A percentile compares a stretch with the other conserved stretches of the same genome.
phyloP scores from a whole-genome alignment of 768 basidiomycete species.

The Tylopilus felleus region DNA sequence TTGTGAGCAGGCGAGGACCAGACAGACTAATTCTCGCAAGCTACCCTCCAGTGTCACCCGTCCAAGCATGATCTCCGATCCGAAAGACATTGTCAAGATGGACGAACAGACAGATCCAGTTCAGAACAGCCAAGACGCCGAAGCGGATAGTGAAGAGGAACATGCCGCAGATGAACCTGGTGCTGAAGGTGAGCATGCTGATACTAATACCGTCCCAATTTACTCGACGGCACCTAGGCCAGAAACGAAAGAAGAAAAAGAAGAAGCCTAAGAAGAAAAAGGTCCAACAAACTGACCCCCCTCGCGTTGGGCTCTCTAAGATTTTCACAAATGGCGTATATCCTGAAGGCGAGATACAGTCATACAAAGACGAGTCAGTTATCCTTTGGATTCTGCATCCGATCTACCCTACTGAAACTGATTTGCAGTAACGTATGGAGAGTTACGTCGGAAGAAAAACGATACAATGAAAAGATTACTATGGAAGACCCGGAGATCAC shows the following conservation, averaged over 20 bases:
- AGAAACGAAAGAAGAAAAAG: conserved; percentile 91
- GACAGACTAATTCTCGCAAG: no score
- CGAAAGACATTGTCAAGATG: conserved; percentile 7
- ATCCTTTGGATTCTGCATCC: not conserved
- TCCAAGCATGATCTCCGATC: conserved; percentile 20
- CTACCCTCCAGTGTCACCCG: no score
- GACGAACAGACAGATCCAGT: conserved; percentile 12
- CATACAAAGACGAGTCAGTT: conserved; percentile 88
- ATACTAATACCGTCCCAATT: not conserved
- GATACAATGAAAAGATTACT: conserved; percentile 71
- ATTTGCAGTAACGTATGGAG: conserved; percentile 77
- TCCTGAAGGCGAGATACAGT: conserved; percentile 88
- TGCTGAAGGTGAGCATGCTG: conserved; percentile 26
- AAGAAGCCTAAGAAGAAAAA: conserved; percentile 90
- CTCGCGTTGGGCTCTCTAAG: conserved; percentile 83
- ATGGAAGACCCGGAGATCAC: conserved; percentile 81
- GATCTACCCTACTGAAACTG: not conserved
- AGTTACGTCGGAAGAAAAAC: conserved; percentile 86
- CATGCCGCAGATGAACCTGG: conserved; percentile 25
- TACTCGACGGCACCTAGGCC: conserved; percentile 34
- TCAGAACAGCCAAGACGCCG: conserved; percentile 20
- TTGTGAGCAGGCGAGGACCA: no score
- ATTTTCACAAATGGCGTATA: conserved; percentile 84
- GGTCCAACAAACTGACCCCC: conserved; percentile 83
- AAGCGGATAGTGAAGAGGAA: conserved; percentile 35